phyloP scores from a whole-genome alignment of 805 yeast species.

The Schizosaccharomyces lindneri region DNA sequence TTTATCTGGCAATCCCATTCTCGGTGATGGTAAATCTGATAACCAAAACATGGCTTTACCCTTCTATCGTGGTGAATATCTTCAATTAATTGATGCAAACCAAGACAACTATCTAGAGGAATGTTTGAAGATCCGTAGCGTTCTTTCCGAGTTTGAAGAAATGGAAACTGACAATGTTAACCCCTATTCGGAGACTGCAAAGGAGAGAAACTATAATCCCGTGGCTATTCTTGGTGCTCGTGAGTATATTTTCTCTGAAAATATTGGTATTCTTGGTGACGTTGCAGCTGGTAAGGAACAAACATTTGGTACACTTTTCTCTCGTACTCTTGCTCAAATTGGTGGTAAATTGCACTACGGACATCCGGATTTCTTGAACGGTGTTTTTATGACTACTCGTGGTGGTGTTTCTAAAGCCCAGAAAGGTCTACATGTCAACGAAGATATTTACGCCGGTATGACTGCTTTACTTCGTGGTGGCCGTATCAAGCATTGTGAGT shows the following conservation, averaged over 20 bases:
- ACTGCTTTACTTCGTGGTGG: constrained; percentile 76
- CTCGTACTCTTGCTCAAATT: constrained; percentile 74
- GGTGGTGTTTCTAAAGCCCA: constrained; percentile 93
- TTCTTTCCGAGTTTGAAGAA: constrained; percentile 80
- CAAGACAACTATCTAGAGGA: constrained; percentile 91
- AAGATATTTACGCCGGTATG: constrained; percentile 92
- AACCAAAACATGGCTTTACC: constrained; percentile 75
- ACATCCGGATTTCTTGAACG: constrained; percentile 86
- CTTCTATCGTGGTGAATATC: constrained; percentile 79
- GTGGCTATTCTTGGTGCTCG: constrained; percentile 90
- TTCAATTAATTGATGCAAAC: constrained; percentile 86
- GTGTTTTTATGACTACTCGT: constrained; percentile 75
- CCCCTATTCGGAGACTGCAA: constrained; percentile 33
- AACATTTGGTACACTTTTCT: constrained; percentile 87
- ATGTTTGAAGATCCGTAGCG: constrained; percentile 69
- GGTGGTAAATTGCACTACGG: constrained; percentile 93
- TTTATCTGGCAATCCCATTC: constrained; percentile 77
- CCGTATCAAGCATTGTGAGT: constrained; percentile 81
- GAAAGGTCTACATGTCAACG: constrained; percentile 75
- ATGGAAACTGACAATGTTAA: constrained; percentile 21
- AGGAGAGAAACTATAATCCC: constrained; percentile 21
- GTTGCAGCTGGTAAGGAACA: constrained; percentile 95
- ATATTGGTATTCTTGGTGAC: constrained; percentile 78
- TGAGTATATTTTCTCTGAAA: constrained; percentile 82
- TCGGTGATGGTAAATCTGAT: constrained; percentile 92